Percentiles rank a stretch among this genome's conserved stretches.
Conservation (phyloP, 805 yeast species). For the Saturnispora mendoncae region DNA sequence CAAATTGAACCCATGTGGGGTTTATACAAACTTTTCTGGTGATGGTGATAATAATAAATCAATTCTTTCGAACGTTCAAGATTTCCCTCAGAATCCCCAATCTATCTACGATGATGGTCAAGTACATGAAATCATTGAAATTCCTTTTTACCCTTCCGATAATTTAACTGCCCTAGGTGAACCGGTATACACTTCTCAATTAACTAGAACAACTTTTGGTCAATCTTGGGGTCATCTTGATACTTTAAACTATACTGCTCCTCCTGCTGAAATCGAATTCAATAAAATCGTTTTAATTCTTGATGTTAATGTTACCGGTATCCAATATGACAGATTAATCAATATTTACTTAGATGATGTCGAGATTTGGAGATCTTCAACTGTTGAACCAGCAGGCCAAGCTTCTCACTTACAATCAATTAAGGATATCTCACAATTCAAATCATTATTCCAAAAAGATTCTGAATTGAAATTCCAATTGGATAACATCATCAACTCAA, state of each 20-base stretch:
- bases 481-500: slow-evolving; percentile 49
- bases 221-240: slow-evolving; percentile 55
- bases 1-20: neutral
- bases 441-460: slow-evolving; percentile 38
- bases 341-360: slow-evolving; percentile 53
- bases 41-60: neutral
- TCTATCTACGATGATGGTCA: neutral
- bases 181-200: slow-evolving; percentile 33
- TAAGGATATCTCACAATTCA: slow-evolving; percentile 58
- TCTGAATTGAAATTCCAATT: slow-evolving; percentile 46
- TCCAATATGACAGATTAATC: slow-evolving; percentile 58
- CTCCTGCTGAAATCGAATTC: slow-evolving; percentile 35
- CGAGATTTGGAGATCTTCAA: slow-evolving; percentile 78
- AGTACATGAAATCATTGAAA: slow-evolving; percentile 27
- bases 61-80: slow-evolving; percentile 3
- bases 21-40: neutral
- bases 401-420: slow-evolving; percentile 39
- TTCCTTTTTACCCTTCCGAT: slow-evolving; percentile 21
- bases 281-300: slow-evolving; percentile 47
- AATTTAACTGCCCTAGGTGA: slow-evolving; percentile 19
- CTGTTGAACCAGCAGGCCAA: slow-evolving; percentile 64
- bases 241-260: slow-evolving; percentile 33
- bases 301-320: slow-evolving; percentile 45
- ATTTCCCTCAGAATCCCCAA: neutral
- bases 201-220: slow-evolving; percentile 45